Evolutionary conservation across 78 protist species (phyloP).

Genomic region (Emiliania huxleyi): DNA sequence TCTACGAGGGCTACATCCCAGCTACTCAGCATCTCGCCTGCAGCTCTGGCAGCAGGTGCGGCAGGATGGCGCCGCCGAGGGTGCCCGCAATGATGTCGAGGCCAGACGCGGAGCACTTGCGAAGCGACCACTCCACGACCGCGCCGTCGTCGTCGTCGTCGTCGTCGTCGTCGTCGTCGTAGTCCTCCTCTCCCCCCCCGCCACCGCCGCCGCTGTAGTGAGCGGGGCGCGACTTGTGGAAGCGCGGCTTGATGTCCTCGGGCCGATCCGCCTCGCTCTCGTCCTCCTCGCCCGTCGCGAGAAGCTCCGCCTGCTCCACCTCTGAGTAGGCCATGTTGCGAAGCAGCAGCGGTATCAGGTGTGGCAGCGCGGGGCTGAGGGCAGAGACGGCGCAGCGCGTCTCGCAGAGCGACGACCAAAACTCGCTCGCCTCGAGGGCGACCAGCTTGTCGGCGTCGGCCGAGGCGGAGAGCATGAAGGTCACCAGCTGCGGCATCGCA

Average conservation of each 20-base stretch:
- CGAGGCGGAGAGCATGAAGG: constrained; percentile 57
- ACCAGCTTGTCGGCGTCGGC: constrained; percentile 67
- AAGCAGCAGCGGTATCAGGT: constrained; percentile 58
- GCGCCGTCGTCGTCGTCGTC: constrained; percentile 42
- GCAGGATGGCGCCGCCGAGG: constrained; percentile 40
- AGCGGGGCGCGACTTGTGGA: background rate
- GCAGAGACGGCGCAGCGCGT: background rate
- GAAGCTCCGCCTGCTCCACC: constrained; percentile 50
- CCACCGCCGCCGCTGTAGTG: background rate
- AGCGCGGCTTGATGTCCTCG: constrained; percentile 49
- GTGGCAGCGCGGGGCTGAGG: background rate
- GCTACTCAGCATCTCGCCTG: background rate
- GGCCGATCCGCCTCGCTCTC: constrained; percentile 30
- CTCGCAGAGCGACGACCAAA: constrained; percentile 74
- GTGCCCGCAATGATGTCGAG: constrained; percentile 65
- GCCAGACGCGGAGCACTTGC: constrained; percentile 82
- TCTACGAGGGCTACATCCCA: background rate
- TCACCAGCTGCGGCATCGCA: constrained; percentile 50
- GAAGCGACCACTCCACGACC: constrained; percentile 71
- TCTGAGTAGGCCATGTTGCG: constrained; percentile 69
- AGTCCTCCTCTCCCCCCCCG: constrained; percentile 35
- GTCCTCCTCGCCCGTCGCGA: constrained; percentile 48
- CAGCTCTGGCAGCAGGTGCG: constrained; percentile 63
- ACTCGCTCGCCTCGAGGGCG: constrained; percentile 79
- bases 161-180: constrained; percentile 40